These are phyloP conservation scores for Coniferiporia weirii DNA, from an alignment of 1,284 basidiomycete genomes.

Conservation along the genomic window DNA sequence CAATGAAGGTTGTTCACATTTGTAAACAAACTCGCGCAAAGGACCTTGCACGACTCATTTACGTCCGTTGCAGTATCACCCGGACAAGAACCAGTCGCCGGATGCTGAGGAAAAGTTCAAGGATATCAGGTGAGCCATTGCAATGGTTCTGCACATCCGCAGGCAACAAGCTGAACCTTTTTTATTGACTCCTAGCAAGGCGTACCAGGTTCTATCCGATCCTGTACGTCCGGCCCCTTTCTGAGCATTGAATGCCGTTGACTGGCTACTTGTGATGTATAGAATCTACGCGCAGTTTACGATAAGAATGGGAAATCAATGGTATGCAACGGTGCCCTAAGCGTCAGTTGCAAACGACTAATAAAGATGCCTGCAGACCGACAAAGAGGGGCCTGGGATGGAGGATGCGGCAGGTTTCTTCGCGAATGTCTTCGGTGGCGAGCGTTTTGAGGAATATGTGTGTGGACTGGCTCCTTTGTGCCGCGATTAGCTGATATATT, in stretches of 20 bases:
- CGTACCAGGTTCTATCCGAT: slow-evolving; percentile 85
- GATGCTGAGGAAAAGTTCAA: slow-evolving; percentile 93
- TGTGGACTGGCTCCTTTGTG: slow-evolving; percentile 30
- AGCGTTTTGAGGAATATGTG: slow-evolving; percentile 81
- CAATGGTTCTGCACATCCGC: neutral
- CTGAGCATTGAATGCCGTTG: neutral
- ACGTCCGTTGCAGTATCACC: slow-evolving; percentile 65
- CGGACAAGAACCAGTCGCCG: slow-evolving; percentile 86
- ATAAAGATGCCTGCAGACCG: slow-evolving; percentile 38
- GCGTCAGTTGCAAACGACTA: neutral
- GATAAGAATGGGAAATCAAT: slow-evolving; percentile 92
- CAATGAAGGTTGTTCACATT: slow-evolving; percentile 72
- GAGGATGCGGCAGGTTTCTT: slow-evolving; percentile 90
- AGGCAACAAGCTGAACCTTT: slow-evolving; percentile 1
- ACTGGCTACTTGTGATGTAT: slow-evolving; percentile 8
- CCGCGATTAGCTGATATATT: neutral
- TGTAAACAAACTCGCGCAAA: neutral
- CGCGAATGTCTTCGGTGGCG: slow-evolving; percentile 88
- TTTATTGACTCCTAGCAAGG: slow-evolving; percentile 56
- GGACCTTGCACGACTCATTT: slow-evolving; percentile 1
- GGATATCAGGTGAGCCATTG: slow-evolving; percentile 69
- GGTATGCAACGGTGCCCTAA: slow-evolving; percentile 37
- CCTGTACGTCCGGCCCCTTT: slow-evolving; percentile 32
- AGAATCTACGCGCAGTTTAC: slow-evolving; percentile 87
- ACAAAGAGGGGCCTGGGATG: slow-evolving; percentile 69